phyloP scores from a whole-genome alignment of 2,329 filamentous ascomycete genomes.

The Chrysoporthe cubensis region DNA sequence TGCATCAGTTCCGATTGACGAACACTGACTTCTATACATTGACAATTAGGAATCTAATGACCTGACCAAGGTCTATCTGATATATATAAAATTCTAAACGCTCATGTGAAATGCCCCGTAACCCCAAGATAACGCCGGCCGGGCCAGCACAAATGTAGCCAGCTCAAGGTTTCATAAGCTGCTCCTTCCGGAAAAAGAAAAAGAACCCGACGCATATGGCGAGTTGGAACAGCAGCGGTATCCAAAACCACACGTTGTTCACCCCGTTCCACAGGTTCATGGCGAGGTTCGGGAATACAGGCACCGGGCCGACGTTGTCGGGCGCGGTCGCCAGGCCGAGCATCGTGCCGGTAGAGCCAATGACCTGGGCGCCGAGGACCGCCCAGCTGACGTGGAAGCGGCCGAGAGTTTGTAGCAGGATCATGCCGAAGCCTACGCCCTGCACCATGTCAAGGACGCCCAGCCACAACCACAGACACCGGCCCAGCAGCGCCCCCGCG shows the following conservation, averaged over 20 bases:
- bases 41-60: background rate
- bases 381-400: constrained; percentile 65
- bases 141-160: background rate
- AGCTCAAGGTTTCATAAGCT: constrained; percentile 52
- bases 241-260: constrained; percentile 61
- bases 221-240: constrained; percentile 58
- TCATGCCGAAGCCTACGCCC: constrained; percentile 68
- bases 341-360: constrained; percentile 66
- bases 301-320: constrained; percentile 61
- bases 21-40: background rate
- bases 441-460: constrained; percentile 65
- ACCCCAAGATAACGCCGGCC: background rate
- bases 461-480: constrained; percentile 66
- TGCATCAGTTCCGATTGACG: background rate
- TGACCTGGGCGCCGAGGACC: constrained; percentile 61
- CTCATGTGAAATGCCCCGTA: background rate
- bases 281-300: constrained; percentile 64
- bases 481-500: constrained; percentile 56
- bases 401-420: constrained; percentile 64
- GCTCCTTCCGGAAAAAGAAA: constrained; percentile 58
- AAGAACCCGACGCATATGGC: constrained; percentile 59
- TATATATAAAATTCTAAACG: background rate
- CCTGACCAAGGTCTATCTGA: background rate
- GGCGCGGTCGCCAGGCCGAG: constrained; percentile 62
- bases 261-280: constrained; percentile 47